Conservation (phyloP, 176 grass and related monocot species). For the Oropetium thomaeum region DNA sequence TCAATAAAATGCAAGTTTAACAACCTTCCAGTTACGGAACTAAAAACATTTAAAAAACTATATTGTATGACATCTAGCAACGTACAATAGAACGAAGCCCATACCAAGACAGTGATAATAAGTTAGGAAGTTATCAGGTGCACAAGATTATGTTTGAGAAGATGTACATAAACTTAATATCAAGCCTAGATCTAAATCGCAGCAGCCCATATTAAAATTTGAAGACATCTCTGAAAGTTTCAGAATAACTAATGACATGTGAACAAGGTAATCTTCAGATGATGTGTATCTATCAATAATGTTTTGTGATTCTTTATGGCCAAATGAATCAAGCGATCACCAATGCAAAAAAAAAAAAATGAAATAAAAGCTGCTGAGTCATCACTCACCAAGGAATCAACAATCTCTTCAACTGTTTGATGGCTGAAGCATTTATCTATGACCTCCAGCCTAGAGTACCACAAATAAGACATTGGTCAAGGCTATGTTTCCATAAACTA, state of each 20-base stretch:
- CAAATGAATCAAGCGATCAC: conserved; percentile 16
- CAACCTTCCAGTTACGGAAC: background rate
- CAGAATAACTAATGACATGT: background rate
- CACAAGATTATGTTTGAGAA: background rate
- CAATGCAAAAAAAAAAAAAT: background rate
- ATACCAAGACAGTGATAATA: background rate
- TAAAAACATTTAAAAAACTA: background rate
- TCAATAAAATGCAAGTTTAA: background rate
- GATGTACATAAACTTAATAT: background rate
- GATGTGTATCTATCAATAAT: background rate
- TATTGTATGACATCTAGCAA: background rate
- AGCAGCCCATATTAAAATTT: background rate
- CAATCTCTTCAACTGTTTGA: conserved; percentile 87
- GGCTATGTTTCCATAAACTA: background rate
- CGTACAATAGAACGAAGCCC: background rate
- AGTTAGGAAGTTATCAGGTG: background rate
- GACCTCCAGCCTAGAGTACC: conserved; percentile 57
- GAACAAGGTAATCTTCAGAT: background rate
- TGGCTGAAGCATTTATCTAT: conserved; percentile 92
- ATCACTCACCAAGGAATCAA: conserved; percentile 77
- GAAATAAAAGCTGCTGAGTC: conserved; percentile 4
- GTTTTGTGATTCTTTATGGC: background rate
- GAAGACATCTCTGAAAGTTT: background rate
- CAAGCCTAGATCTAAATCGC: background rate
- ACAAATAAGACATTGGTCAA: conserved; percentile 21